Base-by-base conservation (phyloP, 2,329 filamentous ascomycete genomes). In the Arachnopeziza araneosa region DNA sequence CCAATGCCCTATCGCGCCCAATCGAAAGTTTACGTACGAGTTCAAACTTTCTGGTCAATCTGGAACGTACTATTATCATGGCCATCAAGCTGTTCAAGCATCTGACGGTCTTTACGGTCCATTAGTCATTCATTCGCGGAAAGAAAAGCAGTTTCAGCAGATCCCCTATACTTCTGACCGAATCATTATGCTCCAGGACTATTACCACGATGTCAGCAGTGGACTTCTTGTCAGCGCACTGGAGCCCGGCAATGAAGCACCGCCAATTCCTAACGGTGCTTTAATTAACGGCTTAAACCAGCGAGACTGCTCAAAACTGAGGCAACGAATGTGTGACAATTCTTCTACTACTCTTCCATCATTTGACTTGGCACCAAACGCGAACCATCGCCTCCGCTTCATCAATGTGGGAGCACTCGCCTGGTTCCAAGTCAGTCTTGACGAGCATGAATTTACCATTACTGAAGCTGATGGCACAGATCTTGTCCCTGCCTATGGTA, bases 371-470 rank as follows among this genome's bases (percentile, higher is more conserved):
- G 69, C 78, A n/a, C 77, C 80, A 1, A 80, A 81, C 1, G 79
- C 81, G 55, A 80, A 78, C 1, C 89, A 91, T 65, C 81, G 86
- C 51, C 74, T 91, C 54, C 83, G 88, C 17, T 79, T 91, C 64
- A 77, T 89, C 63, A 91, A 91, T 63, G 81, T 87, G 9, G 88
- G 85, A 12, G 86, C 85, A 0, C 89, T 90, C 68, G 86, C 87
- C 1, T 85, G 85, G 69, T 88, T 91, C 63, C 87, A 91, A 68
- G 79, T 91, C 26, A 85, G 84, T 69, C 78, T 91, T 52, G 88
- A 91, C 64, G 82, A 83, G 55, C 88, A 91, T 65, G 76, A 75
- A 12, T 84, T 89, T 71, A 77, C 76, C 36, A 75, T 91, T 52
- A 84, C 88, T 10, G 88, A 91, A 70, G 84, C 89, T 0, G 88